Evolutionary conservation across 331 rosid species (phyloP).

Genomic region (Acacia pycnantha): DNA sequence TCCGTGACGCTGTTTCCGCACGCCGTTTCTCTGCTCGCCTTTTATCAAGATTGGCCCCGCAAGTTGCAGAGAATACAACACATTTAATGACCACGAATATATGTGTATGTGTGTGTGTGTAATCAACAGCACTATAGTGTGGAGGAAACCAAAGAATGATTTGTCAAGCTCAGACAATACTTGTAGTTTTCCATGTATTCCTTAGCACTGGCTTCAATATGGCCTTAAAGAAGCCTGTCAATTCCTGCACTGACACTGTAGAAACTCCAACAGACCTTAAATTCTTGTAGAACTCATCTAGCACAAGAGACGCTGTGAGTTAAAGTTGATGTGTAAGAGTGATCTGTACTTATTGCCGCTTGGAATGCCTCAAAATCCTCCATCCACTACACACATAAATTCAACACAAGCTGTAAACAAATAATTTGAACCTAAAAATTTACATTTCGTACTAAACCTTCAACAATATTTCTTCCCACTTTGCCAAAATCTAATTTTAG

Average conservation of each 20-base stretch:
- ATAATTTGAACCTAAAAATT: too few species aligned
- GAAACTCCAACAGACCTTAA: slow-evolving; percentile 85
- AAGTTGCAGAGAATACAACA: slow-evolving; percentile 18
- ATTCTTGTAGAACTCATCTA: slow-evolving; percentile 90
- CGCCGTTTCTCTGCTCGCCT: slow-evolving; percentile 72
- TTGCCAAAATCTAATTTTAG: too few species aligned
- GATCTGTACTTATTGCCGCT: slow-evolving; percentile 66
- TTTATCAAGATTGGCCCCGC: slow-evolving; percentile 83
- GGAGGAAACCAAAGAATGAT: background rate
- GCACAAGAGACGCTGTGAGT: slow-evolving; percentile 79
- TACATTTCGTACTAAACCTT: too few species aligned
- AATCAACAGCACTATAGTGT: background rate
- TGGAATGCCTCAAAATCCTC: slow-evolving; percentile 92
- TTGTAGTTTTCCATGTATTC: slow-evolving; percentile 86
- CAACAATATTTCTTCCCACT: too few species aligned
- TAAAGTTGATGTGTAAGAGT: slow-evolving; percentile 59
- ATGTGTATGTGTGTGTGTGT: background rate
- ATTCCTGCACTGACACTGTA: slow-evolving; percentile 80
- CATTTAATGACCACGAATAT: background rate
- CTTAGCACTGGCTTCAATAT: slow-evolving; percentile 78
- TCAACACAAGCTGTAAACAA: slow-evolving; percentile 9
- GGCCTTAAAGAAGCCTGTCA: slow-evolving; percentile 71
- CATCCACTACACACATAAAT: slow-evolving; percentile 77
- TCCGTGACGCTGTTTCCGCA: too few species aligned
- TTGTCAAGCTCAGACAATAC: slow-evolving; percentile 41